phyloP scores from a whole-genome alignment of 208 protist species.

The Wallacemonas rigidus region DNA sequence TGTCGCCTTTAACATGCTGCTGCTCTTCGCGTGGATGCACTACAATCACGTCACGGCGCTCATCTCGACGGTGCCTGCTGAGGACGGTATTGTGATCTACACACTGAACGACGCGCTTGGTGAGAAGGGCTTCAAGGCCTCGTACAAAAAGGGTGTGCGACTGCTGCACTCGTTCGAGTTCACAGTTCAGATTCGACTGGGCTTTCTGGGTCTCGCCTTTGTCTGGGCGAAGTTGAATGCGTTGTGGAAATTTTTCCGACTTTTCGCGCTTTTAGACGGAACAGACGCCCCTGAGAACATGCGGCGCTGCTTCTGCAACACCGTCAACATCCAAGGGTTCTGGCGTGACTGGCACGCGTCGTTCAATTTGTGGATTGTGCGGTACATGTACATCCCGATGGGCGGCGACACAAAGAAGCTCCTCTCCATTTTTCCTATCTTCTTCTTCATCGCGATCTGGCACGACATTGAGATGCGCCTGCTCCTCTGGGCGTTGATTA shows the following conservation, averaged over 20 bases:
- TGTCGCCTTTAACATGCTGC: conserved; percentile 26
- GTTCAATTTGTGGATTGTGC: conserved; percentile 94
- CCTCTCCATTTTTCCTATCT: conserved; percentile 84
- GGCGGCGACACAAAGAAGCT: conserved; percentile 55
- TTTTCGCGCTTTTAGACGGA: conserved; percentile 82
- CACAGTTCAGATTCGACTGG: conserved; percentile 15
- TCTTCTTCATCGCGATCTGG: conserved; percentile 93
- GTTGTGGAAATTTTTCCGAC: conserved; percentile 91
- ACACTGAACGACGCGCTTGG: conserved; percentile 11
- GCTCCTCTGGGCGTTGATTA: conserved; percentile 71
- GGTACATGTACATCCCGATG: conserved; percentile 95
- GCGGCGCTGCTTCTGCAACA: conserved; percentile 86
- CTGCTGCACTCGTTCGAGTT: conserved; percentile 11
- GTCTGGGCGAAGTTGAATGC: conserved; percentile 92
- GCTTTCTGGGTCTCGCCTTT: conserved; percentile 70
- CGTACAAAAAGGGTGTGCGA: conserved; percentile 5
- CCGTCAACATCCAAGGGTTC: conserved; percentile 87
- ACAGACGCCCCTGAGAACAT: conserved; percentile 91
- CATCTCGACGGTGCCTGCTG: conserved; percentile 19
- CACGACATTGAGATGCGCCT: conserved; percentile 86
- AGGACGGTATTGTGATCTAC: conserved; percentile 8
- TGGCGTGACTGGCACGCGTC: conserved; percentile 93
- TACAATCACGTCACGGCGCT: conserved; percentile 60
- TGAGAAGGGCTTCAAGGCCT: conserved; percentile 7
- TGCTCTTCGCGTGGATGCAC: conserved; percentile 49